Base-by-base conservation (phyloP, 768 basidiomycete species). In the Harrya chromipes region DNA sequence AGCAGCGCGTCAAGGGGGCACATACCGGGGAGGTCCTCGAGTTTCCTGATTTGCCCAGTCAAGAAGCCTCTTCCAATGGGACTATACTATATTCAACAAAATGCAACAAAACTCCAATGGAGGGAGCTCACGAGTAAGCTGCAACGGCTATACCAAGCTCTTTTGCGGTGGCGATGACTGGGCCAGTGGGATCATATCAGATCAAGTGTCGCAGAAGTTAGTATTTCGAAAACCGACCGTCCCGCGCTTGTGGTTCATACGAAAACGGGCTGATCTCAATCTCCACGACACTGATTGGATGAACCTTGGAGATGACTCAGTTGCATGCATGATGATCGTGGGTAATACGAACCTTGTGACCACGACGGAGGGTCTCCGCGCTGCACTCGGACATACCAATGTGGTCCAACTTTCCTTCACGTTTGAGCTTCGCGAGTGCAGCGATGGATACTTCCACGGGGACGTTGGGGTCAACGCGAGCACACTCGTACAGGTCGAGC, bases 201-300 rank as follows among this genome's bases (percentile, higher is more conserved):
- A 23, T n/a, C 4, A 3, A 2, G 4, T 21, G 6, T 10, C 4
- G 4, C 16, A 6, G 13, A 23, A 13, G 11, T 6, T 12, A 16
- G 2, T 2, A 17, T 10, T 5, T 33, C 33, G 4, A 16, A 2
- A n/a, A 20, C 46, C 24, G 4, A 40, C 74, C 74, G 16, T 74
- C 69, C 55, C 72, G 74, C 14, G 79, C 74, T 45, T 80, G 72
- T 20, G 72, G 69, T 51, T 79, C 79, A 44, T 80, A 81, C 1
- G 76, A 71, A 72, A 79, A 84, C 14, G 77, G 74, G 54, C 80
- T 83, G 35, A 84, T 65, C 60, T 89, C 86, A 43, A 87, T 83
- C 62, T 88, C 85, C 11, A 84, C 80, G 12, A 77, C 73, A 21
- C 78, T 71, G 50, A 86, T 74, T 1, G 78, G 81, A 42, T 77